Conservation (phyloP, 331 rosid species). For the Spiraea crenata region DNA sequence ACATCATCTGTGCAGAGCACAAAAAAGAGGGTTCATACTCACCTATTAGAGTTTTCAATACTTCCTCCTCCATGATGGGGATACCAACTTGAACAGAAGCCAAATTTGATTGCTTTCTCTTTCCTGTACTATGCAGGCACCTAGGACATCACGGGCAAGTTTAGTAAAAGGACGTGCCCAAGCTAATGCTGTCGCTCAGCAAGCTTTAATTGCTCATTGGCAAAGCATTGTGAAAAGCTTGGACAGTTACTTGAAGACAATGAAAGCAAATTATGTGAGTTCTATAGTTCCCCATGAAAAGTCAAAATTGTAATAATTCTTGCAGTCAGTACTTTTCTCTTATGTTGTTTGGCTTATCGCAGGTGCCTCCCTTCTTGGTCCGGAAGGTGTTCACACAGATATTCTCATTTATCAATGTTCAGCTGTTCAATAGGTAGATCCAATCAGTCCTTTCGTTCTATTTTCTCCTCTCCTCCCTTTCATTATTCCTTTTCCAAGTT, state of each 20-base stretch:
- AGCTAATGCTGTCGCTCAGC: conserved; percentile 90
- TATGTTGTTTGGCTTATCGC: conserved; percentile 35
- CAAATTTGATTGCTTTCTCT: conserved; percentile 19
- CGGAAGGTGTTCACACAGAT: conserved; percentile 92
- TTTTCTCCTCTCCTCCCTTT: background rate
- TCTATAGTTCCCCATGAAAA: conserved; percentile 18
- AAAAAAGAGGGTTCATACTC: background rate
- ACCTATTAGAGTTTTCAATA: background rate
- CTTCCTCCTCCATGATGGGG: conserved; percentile 11
- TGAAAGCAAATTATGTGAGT: conserved; percentile 94
- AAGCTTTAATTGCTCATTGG: conserved; percentile 97
- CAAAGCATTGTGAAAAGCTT: conserved; percentile 92
- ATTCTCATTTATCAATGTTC: conserved; percentile 94
- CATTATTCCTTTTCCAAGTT: background rate
- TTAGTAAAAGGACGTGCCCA: conserved; percentile 92
- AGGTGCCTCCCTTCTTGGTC: conserved; percentile 92
- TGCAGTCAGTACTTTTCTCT: conserved; percentile 18
- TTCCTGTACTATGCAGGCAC: conserved; percentile 61
- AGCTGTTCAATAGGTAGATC: conserved; percentile 81
- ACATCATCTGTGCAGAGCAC: background rate
- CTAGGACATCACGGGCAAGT: conserved; percentile 85
- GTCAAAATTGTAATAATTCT: conserved; percentile 14
- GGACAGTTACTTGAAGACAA: conserved; percentile 65
- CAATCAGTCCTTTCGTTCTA: conserved; percentile 15
- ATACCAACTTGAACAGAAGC: conserved; percentile 20